phyloP scores from a whole-genome alignment of 2,329 filamentous ascomycete species.

The Penicillium corylophilum region DNA sequence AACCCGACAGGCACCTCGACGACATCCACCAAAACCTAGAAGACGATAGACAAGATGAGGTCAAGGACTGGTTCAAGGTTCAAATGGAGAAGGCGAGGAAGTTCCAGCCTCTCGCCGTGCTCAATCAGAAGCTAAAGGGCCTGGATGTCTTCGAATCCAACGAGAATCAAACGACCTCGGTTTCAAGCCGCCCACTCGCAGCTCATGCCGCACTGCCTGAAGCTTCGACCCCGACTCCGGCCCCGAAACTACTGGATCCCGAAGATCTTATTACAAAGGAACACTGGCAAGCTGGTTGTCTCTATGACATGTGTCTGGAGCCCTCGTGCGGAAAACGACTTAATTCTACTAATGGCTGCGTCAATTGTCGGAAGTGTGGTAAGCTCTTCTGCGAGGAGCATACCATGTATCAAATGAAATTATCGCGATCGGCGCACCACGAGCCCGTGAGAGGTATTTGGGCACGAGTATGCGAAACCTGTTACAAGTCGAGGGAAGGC shows the following conservation, averaged over 20 bases:
- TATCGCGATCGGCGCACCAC: conserved; percentile 83
- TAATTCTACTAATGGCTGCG: conserved; percentile 73
- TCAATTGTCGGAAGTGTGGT: conserved; percentile 93
- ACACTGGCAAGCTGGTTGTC: conserved; percentile 81
- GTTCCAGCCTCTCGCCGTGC: conserved; percentile 84
- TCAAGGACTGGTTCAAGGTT: conserved; percentile 95
- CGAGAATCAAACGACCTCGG: conserved; percentile 56
- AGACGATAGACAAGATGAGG: conserved; percentile 84
- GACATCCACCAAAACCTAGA: conserved; percentile 88
- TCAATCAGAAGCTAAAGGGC: conserved; percentile 91
- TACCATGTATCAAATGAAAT: conserved; percentile 99
- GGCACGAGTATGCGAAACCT: conserved; percentile 98
- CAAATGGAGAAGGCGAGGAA: conserved; percentile 91
- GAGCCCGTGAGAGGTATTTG: conserved; percentile 88
- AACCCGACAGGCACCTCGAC: conserved; percentile 66
- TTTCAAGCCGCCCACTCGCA: conserved; percentile 34
- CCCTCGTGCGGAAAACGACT: conserved; percentile 79
- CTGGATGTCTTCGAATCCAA: conserved; percentile 94
- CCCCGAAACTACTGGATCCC: conserved; percentile 61
- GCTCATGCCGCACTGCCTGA: conserved; percentile 31
- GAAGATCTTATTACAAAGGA: conserved; percentile 84
- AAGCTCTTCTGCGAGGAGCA: conserved; percentile 94
- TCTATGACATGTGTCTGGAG: conserved; percentile 80
- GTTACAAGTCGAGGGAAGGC: conserved; percentile 92
- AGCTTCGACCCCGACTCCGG: neutral